Percentiles rank a stretch among this genome's conserved stretches.
Conservation (phyloP, 176 grass and related monocot genomes). For the Luzula sylvatica region DNA sequence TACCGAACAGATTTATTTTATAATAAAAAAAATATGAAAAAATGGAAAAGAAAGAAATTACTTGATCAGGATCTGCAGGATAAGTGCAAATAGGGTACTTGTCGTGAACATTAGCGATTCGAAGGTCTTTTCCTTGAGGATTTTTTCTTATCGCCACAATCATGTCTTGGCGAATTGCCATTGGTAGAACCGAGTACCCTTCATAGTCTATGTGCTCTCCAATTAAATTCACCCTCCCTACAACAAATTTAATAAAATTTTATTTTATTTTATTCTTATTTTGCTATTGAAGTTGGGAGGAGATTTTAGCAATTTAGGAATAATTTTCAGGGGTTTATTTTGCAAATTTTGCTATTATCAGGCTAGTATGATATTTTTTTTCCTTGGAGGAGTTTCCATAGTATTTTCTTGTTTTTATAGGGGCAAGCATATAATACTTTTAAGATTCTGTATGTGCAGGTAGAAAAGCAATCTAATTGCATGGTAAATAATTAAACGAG, state of each 20-base stretch:
- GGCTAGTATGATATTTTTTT: no score
- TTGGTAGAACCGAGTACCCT: conserved; percentile 93
- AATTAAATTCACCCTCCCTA: conserved; percentile 92
- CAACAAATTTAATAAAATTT: not conserved
- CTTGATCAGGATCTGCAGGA: conserved; percentile 61
- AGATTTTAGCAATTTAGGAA: no score
- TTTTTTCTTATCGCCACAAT: conserved; percentile 79
- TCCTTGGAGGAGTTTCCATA: no score
- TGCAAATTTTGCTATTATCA: no score
- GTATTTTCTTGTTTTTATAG: no score
- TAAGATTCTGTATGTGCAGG: no score
- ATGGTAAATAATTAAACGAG: no score
- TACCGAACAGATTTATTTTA: not conserved
- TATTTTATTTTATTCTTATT: no score
- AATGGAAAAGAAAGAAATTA: not conserved
- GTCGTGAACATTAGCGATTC: conserved; percentile 72
- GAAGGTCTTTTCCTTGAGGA: conserved; percentile 33
- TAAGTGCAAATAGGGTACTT: conserved; percentile 82
- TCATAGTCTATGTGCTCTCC: conserved; percentile 98
- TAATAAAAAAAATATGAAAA: not conserved
- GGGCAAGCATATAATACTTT: no score
- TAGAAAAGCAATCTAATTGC: no score
- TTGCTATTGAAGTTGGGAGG: no score
- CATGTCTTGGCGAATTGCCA: conserved; percentile 97
- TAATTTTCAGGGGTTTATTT: no score